Conservation (phyloP, 2,329 filamentous ascomycete genomes). For the Monosporascus sp. region DNA sequence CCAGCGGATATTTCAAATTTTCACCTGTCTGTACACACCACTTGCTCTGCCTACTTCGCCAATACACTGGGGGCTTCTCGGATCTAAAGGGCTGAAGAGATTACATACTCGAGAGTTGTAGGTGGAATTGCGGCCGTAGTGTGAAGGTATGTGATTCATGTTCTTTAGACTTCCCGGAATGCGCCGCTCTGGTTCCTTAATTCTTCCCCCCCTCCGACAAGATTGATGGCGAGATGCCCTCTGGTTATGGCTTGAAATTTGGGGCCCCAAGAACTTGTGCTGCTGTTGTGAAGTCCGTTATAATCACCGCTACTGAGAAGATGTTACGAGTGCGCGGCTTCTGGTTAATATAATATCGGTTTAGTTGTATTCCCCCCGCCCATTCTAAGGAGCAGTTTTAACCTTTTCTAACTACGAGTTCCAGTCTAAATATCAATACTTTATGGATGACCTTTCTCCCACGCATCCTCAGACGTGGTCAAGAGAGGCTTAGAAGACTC, state of each 20-base stretch:
- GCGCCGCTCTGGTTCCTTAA: not conserved
- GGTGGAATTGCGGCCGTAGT: not conserved
- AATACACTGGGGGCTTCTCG: not conserved
- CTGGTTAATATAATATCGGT: not conserved
- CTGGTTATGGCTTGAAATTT: not conserved
- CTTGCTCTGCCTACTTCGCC: not conserved
- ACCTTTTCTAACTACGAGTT: not conserved
- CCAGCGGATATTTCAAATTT: not conserved
- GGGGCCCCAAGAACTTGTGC: not conserved
- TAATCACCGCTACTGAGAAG: not conserved
- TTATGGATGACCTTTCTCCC: not conserved
- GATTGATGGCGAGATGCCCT: no score
- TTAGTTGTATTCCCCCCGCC: not conserved
- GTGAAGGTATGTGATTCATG: not conserved
- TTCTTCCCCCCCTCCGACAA: no score
- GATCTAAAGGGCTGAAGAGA: not conserved
- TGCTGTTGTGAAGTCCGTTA: not conserved
- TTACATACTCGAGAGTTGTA: not conserved
- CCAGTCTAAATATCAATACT: not conserved
- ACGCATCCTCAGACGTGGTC: not conserved
- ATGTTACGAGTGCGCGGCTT: not conserved
- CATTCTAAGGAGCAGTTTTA: not conserved
- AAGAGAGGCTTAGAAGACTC: not conserved
- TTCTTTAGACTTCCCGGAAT: not conserved
- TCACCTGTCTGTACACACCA: not conserved